Conservation (phyloP, 352 stramenopile genomes). For the Phytopythium boreale region DNA sequence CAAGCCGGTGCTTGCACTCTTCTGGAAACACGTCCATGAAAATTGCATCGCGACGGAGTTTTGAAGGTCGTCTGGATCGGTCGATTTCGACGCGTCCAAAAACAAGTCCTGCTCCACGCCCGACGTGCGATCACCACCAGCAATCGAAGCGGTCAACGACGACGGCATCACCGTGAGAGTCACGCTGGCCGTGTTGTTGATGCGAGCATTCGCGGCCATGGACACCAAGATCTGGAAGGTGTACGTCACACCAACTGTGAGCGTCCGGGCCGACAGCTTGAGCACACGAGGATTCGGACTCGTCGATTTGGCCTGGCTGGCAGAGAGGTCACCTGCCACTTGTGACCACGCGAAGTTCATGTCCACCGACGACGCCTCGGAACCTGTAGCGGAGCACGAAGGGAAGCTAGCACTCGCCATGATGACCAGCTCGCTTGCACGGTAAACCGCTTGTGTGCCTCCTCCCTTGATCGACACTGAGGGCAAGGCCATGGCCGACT, state of each 20-base stretch:
- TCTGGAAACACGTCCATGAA: constrained; percentile 36
- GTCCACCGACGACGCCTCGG: constrained; percentile 19
- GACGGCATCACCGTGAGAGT: constrained; percentile 40
- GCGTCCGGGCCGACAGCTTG: constrained; percentile 39
- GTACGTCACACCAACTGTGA: constrained; percentile 55
- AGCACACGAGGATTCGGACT: constrained; percentile 53
- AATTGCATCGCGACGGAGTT: constrained; percentile 39
- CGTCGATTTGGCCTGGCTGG: constrained; percentile 41
- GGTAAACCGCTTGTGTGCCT: constrained; percentile 27
- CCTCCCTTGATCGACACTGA: constrained; percentile 55
- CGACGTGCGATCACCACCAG: constrained; percentile 43
- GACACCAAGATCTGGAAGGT: constrained; percentile 53
- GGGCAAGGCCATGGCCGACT: constrained; percentile 45
- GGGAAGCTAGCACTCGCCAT: constrained; percentile 39
- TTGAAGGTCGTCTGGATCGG: constrained; percentile 39
- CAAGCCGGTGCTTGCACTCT: constrained; percentile 16
- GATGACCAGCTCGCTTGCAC: constrained; percentile 44
- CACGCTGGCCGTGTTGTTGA: constrained; percentile 53
- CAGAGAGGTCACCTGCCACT: constrained; percentile 35
- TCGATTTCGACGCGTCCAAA: constrained; percentile 46
- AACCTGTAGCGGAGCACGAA: constrained; percentile 25
- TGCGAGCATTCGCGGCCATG: constrained; percentile 36
- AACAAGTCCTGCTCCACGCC: constrained; percentile 49
- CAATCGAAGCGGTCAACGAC: constrained; percentile 32
- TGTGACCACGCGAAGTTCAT: constrained; percentile 61